Evolutionary conservation across 2,329 filamentous ascomycete genomes (phyloP).

Genomic region (Colletotrichum spaethianum): DNA sequence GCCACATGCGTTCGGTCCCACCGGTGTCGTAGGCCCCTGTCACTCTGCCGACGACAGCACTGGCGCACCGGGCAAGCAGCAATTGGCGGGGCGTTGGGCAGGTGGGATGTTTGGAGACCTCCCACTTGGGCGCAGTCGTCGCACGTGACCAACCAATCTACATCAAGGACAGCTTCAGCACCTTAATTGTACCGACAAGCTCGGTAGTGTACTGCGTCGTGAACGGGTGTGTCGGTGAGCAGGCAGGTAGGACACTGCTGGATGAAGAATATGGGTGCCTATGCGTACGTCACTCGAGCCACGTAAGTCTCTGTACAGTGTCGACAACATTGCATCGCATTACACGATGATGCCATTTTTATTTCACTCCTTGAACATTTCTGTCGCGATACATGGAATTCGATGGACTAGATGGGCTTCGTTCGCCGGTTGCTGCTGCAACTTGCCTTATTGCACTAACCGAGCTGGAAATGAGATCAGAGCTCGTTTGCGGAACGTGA

Average conservation of each 20-base stretch:
- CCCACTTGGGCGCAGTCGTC: conserved; percentile 8
- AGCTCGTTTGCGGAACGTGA: not conserved
- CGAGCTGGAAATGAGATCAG: not conserved
- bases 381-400: not conserved
- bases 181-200: not conserved
- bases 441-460: not conserved
- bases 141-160: conserved; percentile 24
- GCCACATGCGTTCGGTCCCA: conserved; percentile 33
- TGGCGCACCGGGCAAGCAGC: not conserved
- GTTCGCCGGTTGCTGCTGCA: not conserved
- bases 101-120: not conserved
- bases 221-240: not conserved
- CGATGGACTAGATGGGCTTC: not conserved
- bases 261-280: conserved; percentile 24
- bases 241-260: not conserved
- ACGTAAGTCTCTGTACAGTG: conserved; percentile 6
- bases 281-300: conserved; percentile 32
- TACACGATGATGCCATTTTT: not conserved
- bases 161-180: conserved; percentile 6
- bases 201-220: not conserved
- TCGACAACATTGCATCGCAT: not conserved
- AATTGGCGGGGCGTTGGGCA: conserved; percentile 29
- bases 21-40: conserved; percentile 35
- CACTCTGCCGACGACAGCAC: conserved; percentile 27
- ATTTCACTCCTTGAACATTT: not conserved